A percentile compares a stretch with the other conserved stretches of the same genome.
Conservation (phyloP, 495 filamentous ascomycete genomes). For the Aspergillus nanangensis region DNA sequence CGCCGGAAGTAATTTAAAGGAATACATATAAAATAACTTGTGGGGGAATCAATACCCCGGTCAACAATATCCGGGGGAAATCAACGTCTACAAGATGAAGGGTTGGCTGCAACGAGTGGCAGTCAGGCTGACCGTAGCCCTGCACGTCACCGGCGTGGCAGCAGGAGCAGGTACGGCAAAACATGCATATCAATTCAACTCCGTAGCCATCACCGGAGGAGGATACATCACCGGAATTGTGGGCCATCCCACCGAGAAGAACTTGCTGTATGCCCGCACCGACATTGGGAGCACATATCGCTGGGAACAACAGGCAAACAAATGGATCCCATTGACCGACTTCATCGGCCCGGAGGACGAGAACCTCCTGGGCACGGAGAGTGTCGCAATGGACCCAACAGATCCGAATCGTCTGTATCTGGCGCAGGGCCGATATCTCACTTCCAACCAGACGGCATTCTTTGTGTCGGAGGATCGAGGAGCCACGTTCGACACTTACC, state of each 20-base stretch:
- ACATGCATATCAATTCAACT: constrained; percentile 10
- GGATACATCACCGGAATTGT: constrained; percentile 57
- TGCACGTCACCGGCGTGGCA: background rate
- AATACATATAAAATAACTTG: background rate
- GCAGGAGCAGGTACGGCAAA: constrained; percentile 2
- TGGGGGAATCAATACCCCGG: background rate
- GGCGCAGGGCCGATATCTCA: constrained; percentile 38
- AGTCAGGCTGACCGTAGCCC: background rate
- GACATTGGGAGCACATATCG: constrained; percentile 61
- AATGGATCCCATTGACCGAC: constrained; percentile 56
- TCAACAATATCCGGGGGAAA: background rate
- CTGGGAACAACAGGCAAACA: constrained; percentile 46
- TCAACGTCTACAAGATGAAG: background rate
- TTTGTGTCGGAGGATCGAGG: constrained; percentile 14
- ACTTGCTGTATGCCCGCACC: constrained; percentile 56
- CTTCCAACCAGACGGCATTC: constrained; percentile 9
- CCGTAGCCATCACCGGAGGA: constrained; percentile 36
- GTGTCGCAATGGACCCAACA: constrained; percentile 52
- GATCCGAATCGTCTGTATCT: constrained; percentile 52
- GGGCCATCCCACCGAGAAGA: constrained; percentile 52
- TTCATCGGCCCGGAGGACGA: constrained; percentile 22
- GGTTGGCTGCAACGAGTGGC: background rate
- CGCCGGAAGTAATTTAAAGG: background rate
- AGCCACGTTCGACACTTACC: constrained; percentile 6
- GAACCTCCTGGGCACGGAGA: constrained; percentile 43